Percentiles rank a stretch among this genome's conserved stretches.
phyloP scores from a whole-genome alignment of 352 stramenopile species.

The Elongisporangium undulatum region DNA sequence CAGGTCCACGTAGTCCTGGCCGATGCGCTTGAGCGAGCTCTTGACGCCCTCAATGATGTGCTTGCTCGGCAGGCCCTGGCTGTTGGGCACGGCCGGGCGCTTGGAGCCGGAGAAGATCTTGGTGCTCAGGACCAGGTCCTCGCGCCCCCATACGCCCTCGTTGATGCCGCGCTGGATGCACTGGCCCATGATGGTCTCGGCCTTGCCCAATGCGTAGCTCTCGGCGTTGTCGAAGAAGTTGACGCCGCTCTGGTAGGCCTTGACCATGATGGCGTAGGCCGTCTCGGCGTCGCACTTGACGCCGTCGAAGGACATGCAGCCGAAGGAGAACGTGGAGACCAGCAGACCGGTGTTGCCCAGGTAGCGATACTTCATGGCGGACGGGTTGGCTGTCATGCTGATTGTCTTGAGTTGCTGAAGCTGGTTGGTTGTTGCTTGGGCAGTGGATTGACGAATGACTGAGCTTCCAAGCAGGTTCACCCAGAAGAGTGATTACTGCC shows the following conservation, averaged over 20 bases:
- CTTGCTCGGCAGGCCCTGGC: conserved; percentile 22
- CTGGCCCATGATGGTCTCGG: conserved; percentile 21
- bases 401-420: too few species aligned
- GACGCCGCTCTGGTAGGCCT: conserved; percentile 20
- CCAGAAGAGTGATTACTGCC: too few species aligned
- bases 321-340: conserved; percentile 14
- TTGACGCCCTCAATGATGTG: conserved; percentile 40
- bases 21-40: conserved; percentile 29
- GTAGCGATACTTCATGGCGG: conserved; percentile 20
- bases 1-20: conserved; percentile 46
- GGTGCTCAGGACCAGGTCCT: conserved; percentile 44
- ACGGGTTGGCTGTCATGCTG: too few species aligned
- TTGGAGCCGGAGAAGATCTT: conserved; percentile 45
- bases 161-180: conserved; percentile 33
- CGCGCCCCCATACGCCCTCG: conserved; percentile 20
- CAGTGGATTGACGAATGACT: too few species aligned
- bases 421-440: too few species aligned
- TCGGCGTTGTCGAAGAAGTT: conserved; percentile 39
- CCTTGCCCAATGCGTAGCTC: conserved; percentile 6
- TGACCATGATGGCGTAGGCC: conserved; percentile 13
- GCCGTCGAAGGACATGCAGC: conserved; percentile 6
- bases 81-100: conserved; percentile 10
- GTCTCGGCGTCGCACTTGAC: conserved; percentile 6
- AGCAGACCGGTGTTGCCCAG: conserved; percentile 14
- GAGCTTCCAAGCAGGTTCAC: too few species aligned